These are phyloP conservation scores for Meyerozyma carpophila DNA, from an alignment of 1,139 yeast species.

Conservation along the genomic window DNA sequence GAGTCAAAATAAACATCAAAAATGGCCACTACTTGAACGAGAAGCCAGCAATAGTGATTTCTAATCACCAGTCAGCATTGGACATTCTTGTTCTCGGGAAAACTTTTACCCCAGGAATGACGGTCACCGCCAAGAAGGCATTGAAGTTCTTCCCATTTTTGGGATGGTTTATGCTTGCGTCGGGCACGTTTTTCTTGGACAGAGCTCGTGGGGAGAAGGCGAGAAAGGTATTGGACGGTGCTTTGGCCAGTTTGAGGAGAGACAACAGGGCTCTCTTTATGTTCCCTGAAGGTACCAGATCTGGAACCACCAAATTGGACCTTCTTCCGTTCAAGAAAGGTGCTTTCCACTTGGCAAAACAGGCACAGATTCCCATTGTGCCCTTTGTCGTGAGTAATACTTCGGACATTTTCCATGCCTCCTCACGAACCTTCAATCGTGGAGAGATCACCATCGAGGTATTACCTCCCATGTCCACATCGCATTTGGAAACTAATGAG, in stretches of 20 bases:
- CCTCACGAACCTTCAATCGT: constrained; percentile 47
- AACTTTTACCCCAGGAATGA: constrained; percentile 81
- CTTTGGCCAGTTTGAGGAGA: constrained; percentile 54
- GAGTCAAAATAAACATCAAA: constrained; percentile 63
- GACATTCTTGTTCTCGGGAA: constrained; percentile 78
- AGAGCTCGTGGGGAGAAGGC: constrained; percentile 77
- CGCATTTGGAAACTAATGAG: constrained; percentile 48
- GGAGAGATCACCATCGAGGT: constrained; percentile 65
- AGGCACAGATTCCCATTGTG: constrained; percentile 82
- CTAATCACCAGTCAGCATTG: constrained; percentile 89
- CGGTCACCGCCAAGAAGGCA: constrained; percentile 88
- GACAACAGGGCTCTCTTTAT: constrained; percentile 71
- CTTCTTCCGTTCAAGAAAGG: constrained; percentile 92
- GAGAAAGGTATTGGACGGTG: constrained; percentile 63
- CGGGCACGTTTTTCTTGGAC: constrained; percentile 89
- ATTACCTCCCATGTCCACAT: constrained; percentile 61
- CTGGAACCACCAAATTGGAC: constrained; percentile 60
- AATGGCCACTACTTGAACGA: constrained; percentile 48
- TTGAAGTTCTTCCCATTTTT: constrained; percentile 83
- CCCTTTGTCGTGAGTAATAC: constrained; percentile 88
- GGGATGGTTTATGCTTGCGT: constrained; percentile 91
- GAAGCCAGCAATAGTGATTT: constrained; percentile 77
- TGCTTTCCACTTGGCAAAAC: constrained; percentile 94
- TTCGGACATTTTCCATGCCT: constrained; percentile 62
- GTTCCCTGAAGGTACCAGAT: constrained; percentile 96